Conservation (phyloP, 2,329 filamentous ascomycete genomes). For the Colletotrichum sansevieriae region DNA sequence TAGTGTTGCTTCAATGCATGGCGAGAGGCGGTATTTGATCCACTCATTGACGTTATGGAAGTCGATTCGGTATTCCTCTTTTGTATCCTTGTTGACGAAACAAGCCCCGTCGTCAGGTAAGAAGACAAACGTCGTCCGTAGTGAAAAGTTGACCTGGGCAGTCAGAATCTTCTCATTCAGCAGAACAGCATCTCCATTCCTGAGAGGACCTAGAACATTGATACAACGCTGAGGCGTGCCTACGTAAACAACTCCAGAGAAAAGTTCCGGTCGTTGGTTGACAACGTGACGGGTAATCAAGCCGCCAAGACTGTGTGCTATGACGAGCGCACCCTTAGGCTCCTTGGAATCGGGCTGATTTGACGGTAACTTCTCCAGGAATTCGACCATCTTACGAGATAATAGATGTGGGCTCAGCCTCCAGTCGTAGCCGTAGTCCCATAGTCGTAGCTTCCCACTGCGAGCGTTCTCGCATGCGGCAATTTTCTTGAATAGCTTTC, state of each 20-base stretch:
- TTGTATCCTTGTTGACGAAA: constrained; percentile 86
- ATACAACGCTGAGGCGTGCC: constrained; percentile 88
- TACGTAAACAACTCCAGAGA: constrained; percentile 87
- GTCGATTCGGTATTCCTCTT: constrained; percentile 84
- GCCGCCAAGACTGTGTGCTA: constrained; percentile 90
- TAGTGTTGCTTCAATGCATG: constrained; percentile 77
- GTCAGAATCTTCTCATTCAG: constrained; percentile 91
- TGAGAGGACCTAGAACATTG: constrained; percentile 89
- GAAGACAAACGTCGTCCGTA: constrained; percentile 87
- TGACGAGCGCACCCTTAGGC: constrained; percentile 79
- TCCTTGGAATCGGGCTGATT: constrained; percentile 76
- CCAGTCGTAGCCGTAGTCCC: constrained; percentile 97
- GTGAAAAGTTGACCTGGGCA: constrained; percentile 92
- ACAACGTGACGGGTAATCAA: constrained; percentile 90
- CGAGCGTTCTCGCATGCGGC: constrained; percentile 80
- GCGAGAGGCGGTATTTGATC: constrained; percentile 82
- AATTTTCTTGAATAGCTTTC: constrained; percentile 82
- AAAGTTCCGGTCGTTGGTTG: constrained; percentile 86
- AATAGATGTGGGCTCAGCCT: constrained; percentile 84
- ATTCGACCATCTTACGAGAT: constrained; percentile 78
- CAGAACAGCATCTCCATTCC: constrained; percentile 92
- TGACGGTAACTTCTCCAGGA: constrained; percentile 79
- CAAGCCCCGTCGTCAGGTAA: constrained; percentile 89
- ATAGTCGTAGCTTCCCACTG: constrained; percentile 79
- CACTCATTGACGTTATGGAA: constrained; percentile 86